Base-by-base conservation (phyloP, 2,329 filamentous ascomycete species). In the Boeremia exigua region DNA sequence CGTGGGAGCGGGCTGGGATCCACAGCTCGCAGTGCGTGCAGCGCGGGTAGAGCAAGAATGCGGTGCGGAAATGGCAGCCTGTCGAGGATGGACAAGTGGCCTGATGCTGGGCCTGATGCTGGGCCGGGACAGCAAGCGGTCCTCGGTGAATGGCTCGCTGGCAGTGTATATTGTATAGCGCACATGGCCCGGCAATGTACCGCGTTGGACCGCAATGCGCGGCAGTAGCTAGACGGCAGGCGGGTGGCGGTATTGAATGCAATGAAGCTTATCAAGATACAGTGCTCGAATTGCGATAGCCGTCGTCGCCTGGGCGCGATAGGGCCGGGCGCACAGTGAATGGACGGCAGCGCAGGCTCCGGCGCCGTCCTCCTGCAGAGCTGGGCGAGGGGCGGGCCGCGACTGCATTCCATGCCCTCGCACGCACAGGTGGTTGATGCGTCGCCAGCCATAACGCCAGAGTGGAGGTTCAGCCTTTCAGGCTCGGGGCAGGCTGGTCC, bases 191-290 rank as follows among this genome's bases (percentile, higher is more conserved):
- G n/a, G n/a, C n/a, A n/a, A n/a, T n/a, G n/a, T n/a, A n/a, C n/a
- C n/a, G n/a, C n/a, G n/a, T n/a, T n/a, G n/a, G n/a, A 42, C 46
- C 50, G 53, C 36, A 50, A 46, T 46, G 32, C 28, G 23, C 12
- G 7, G 9, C 17, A 11, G 12, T n/a, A 12, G 3, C 11, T 23
- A n/a, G 2, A 25, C 32, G 44, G 15, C 36, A 54, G 33, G 29
- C 33, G 45, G 45, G 51, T 23, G 39, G 51, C 44, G 32, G 44
- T 39, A 44, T 45, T 39, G 45, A 17, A 10, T 30, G 32, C 33
- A 45, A 49, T 55, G 45, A 49, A 55, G 19, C 30, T 49, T 55
- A 55, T 55, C 52, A 49, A 34, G 33, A 40, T 40, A 49, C 40
- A 49, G 45, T 55, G 40, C 19, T 23, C 52, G 52, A 45, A 48